phyloP scores from a whole-genome alignment of 352 stramenopile species.

The Pythium chondricola region DNA sequence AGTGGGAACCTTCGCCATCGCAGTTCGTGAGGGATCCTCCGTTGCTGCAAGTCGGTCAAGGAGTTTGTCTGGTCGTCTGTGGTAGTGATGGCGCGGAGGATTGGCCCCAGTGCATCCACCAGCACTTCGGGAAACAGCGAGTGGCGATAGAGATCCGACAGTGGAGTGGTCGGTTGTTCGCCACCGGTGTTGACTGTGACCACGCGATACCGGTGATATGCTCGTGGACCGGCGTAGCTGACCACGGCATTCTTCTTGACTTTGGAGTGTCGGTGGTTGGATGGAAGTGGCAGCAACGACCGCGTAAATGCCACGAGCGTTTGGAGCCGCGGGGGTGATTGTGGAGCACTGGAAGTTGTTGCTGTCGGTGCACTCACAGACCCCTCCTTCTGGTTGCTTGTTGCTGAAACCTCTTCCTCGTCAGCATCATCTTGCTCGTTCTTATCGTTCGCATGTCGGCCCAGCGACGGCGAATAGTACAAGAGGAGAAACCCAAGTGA shows the following conservation, averaged over 20 bases:
- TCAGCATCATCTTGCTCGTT: not conserved
- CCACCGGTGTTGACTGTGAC: not conserved
- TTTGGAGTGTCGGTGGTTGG: not conserved
- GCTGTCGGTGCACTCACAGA: not conserved
- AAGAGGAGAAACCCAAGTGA: conserved; percentile 2
- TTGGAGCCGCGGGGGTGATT: conserved; percentile 1
- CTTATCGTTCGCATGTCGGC: not conserved
- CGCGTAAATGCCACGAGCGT: conserved; percentile 12
- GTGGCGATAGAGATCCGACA: not conserved
- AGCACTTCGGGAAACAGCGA: conserved; percentile 2
- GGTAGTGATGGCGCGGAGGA: not conserved
- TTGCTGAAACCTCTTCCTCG: not conserved
- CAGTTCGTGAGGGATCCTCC: not conserved
- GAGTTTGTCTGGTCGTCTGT: no score
- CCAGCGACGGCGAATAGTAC: not conserved
- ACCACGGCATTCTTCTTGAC: conserved; percentile 42
- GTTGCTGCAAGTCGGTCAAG: not conserved
- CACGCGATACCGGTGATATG: conserved; percentile 24
- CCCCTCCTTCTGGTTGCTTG: not conserved
- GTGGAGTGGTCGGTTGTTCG: not conserved
- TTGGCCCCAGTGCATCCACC: not conserved
- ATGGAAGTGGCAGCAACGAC: conserved; percentile 4
- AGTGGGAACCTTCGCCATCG: conserved; percentile 8
- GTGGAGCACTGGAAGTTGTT: not conserved
- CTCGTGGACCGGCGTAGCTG: conserved; percentile 23